These are phyloP conservation scores for Vinca minor DNA, from an alignment of 257 asterid genomes.

Conservation along the genomic window DNA sequence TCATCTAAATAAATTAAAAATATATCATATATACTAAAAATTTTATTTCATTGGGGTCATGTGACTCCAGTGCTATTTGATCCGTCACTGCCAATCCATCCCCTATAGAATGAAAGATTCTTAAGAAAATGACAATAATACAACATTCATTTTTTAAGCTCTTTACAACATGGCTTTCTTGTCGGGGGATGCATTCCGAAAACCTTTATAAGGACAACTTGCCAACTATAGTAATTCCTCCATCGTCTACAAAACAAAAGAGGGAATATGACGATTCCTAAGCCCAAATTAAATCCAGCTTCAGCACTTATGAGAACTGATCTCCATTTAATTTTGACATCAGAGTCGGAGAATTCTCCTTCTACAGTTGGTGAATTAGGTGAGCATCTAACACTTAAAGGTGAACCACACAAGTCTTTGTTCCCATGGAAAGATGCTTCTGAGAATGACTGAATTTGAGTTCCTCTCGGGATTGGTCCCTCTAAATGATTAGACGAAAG, in stretches of 20 bases:
- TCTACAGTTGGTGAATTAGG: constrained; percentile 1
- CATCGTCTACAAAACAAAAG: constrained; percentile 8
- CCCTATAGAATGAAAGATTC: too few species aligned
- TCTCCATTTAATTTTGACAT: not conserved
- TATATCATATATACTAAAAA: too few species aligned
- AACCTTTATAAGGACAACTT: constrained; percentile 1
- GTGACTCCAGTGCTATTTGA: too few species aligned
- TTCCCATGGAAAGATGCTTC: constrained; percentile 6
- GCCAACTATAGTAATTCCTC: constrained; percentile 6
- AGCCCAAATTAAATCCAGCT: constrained; percentile 2
- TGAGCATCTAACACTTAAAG: not conserved
- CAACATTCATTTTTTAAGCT: not conserved
- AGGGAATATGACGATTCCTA: not conserved
- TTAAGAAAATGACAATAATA: too few species aligned
- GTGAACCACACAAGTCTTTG: constrained; percentile 8
- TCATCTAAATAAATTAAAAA: too few species aligned
- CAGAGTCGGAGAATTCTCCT: not conserved
- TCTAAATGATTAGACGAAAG: constrained; percentile 14
- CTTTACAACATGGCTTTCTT: not conserved
- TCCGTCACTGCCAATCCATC: too few species aligned
- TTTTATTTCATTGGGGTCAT: too few species aligned
- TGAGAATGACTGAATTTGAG: constrained; percentile 13
- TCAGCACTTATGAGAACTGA: not conserved
- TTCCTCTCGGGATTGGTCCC: constrained; percentile 13
- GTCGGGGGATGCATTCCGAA: not conserved